Evolutionary conservation across 352 stramenopile species (phyloP).

Genomic region (Globisporangium carolinianum): DNA sequence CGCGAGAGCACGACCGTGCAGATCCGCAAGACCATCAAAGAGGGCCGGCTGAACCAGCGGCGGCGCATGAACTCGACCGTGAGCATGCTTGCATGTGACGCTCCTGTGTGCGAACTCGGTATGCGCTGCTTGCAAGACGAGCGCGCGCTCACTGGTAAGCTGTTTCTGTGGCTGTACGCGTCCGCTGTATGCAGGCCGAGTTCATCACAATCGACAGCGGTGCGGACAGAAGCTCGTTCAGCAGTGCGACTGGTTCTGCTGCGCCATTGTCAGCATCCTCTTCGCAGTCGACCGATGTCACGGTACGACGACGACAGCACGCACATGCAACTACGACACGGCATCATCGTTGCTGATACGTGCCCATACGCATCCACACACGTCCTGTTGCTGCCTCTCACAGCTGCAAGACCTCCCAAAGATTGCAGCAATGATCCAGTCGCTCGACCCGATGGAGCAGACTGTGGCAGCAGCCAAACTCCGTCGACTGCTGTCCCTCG

Average conservation of each 20-base stretch:
- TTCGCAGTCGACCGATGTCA: constrained; percentile 17
- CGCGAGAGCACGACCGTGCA: constrained; percentile 78
- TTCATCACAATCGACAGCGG: constrained; percentile 1
- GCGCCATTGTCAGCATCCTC: constrained; percentile 29
- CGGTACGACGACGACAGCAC: no score
- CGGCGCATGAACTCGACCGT: constrained; percentile 74
- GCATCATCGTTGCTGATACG: no score
- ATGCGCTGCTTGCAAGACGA: no score
- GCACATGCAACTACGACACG: no score
- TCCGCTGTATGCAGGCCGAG: neutral
- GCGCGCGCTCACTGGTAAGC: constrained; percentile 13
- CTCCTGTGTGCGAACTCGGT: no score
- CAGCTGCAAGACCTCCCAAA: constrained; percentile 53
- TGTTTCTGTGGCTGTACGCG: neutral
- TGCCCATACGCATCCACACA: neutral
- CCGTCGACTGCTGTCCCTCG: constrained; percentile 97
- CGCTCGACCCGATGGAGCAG: constrained; percentile 86
- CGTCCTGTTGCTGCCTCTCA: neutral
- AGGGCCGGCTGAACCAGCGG: constrained; percentile 81
- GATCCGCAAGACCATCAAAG: constrained; percentile 84
- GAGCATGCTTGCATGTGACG: constrained; percentile 50
- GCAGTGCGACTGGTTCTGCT: constrained; percentile 13
- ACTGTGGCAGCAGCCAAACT: constrained; percentile 97
- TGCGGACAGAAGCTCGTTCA: neutral
- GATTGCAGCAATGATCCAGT: constrained; percentile 92